A percentile compares a stretch with the other conserved stretches of the same genome.
phyloP scores from a whole-genome alignment of 805 yeast genomes.

The Saturnispora hagleri region DNA sequence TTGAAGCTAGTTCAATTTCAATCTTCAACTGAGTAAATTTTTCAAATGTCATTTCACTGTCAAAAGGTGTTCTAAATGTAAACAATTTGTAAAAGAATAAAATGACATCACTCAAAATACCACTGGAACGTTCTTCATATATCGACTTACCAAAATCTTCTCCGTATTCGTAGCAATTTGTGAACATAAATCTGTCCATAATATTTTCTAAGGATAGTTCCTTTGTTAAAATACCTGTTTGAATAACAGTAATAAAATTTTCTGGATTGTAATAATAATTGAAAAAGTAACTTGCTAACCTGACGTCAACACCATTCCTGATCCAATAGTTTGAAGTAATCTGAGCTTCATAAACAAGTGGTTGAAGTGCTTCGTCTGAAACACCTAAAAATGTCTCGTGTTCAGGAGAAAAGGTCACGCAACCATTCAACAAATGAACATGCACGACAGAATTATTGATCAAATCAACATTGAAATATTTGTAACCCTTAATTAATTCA shows the following conservation, averaged over 20 bases:
- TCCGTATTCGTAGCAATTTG: constrained; percentile 16
- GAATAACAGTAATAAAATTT: constrained; percentile 40
- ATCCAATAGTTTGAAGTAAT: constrained; percentile 62
- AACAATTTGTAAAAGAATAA: constrained; percentile 36
- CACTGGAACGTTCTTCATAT: constrained; percentile 40
- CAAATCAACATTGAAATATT: constrained; percentile 17
- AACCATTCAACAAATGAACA: constrained; percentile 7
- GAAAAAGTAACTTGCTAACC: constrained; percentile 17
- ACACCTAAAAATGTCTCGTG: constrained; percentile 26
- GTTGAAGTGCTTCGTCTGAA: constrained; percentile 50
- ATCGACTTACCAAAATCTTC: constrained; percentile 26
- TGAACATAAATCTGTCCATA: constrained; percentile 49
- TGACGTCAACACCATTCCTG: constrained; percentile 49
- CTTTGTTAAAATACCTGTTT: constrained; percentile 32
- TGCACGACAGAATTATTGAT: constrained; percentile 12
- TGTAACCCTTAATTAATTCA: constrained; percentile 30
- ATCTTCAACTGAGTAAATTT: constrained; percentile 18
- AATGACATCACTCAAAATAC: constrained; percentile 36
- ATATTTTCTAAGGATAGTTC: constrained; percentile 30
- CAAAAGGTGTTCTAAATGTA: constrained; percentile 25
- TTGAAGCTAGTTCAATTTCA: constrained; percentile 38
- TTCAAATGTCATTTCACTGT: constrained; percentile 14
- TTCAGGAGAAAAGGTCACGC: constrained; percentile 8
- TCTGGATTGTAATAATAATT: constrained; percentile 19
- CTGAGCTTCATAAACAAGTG: constrained; percentile 53